Base-by-base conservation (phyloP, 306 rosid species). In the Fragaria vesca region DNA sequence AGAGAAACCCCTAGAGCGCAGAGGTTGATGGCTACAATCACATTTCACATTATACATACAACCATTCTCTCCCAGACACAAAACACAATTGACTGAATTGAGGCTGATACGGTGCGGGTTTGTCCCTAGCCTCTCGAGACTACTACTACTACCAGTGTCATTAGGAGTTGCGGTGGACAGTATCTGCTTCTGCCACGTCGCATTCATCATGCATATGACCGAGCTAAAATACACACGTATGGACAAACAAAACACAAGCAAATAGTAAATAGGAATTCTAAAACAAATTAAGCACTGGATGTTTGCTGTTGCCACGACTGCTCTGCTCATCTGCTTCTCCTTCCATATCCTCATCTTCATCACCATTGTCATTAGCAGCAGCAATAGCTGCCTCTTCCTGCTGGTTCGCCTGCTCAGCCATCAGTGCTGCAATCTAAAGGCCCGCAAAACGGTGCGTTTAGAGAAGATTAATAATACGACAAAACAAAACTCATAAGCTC, bases 321-420 rank as follows among this genome's bases (percentile, higher is more conserved):
- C 30, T 61, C 4, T 43, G 78, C 43, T 61, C 69, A 26, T 5
- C 58, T 3, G 36, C 26, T 76, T 50, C 79, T 8, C 69, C 69
- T 8, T 36, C 24, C 12, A 28, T 61, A 0, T 66, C 70, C 0
- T 66, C 70, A 28, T 12, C 66, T 26, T 12, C 66, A 28, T 16
- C 21, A 32, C 18, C 26, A 36, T 13, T 20, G 3, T 38, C 42
- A 62, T 62, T 13, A 17, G 26, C 48, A 36, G 26, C 71, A 66
- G 70, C 47, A 17, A 6, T 26, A 65, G 46, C 12, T 16, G 71
- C 16, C 13, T 66, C 28, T 66, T 66, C 48, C 30, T 8, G 46
- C 15, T 16, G 70, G 15, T 36, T 66, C 26, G 24, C 70, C 13
- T 36, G 28, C 48, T 36, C 28, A 1, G 3, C 47, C 71, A 36